Conservation (phyloP, 495 filamentous ascomycete species). For the Platismatia glauca region DNA sequence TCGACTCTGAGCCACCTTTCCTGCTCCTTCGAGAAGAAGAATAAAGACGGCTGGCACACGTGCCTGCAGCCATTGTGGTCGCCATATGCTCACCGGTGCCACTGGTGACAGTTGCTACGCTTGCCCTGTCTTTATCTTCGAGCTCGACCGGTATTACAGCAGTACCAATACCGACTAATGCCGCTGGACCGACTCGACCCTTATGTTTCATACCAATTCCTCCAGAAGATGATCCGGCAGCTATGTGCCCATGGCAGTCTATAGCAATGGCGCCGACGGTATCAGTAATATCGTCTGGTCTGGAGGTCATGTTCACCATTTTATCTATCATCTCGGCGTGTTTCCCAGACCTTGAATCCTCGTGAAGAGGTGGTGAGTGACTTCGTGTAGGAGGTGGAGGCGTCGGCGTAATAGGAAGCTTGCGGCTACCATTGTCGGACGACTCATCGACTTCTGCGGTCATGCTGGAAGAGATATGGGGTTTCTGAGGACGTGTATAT, state of each 20-base stretch:
- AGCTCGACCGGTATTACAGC: constrained; percentile 66
- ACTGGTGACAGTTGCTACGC: constrained; percentile 73
- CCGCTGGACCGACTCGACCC: constrained; percentile 84
- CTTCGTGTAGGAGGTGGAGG: constrained; percentile 12
- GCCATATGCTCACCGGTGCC: constrained; percentile 98
- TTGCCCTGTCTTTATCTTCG: constrained; percentile 49
- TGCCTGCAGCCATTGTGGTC: constrained; percentile 72
- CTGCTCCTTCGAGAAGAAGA: constrained; percentile 49
- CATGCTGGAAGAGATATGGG: background rate
- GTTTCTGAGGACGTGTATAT: background rate
- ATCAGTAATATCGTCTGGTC: constrained; percentile 61
- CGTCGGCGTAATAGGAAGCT: background rate
- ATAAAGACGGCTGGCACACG: constrained; percentile 69
- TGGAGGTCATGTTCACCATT: background rate
- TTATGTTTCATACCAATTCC: constrained; percentile 97
- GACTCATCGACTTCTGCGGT: background rate
- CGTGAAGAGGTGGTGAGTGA: background rate
- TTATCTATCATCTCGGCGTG: background rate
- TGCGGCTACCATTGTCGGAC: background rate
- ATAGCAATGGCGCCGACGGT: constrained; percentile 94
- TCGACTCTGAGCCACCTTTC: constrained; percentile 51
- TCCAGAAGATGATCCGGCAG: constrained; percentile 95
- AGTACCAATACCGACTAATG: constrained; percentile 83
- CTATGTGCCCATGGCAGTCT: constrained; percentile 76
- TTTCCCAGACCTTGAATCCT: background rate